A percentile compares a stretch with the other conserved stretches of the same genome.
Conservation (phyloP, 139 green algal species). For the Coccomyxa sp. region DNA sequence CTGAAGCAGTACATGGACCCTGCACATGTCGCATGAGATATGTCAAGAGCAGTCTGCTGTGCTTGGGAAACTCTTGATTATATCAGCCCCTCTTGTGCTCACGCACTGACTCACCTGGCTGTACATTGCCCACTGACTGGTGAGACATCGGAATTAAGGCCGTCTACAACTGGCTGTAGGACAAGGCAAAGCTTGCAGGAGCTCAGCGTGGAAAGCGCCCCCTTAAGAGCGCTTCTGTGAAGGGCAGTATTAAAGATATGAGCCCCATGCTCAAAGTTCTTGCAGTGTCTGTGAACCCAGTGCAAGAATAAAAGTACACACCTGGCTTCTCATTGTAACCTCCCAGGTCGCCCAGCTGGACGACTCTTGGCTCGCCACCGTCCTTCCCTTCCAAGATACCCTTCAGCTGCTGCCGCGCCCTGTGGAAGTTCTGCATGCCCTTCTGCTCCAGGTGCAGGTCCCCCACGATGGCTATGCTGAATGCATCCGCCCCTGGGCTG, state of each 20-base stretch:
- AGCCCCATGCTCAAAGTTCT: background rate
- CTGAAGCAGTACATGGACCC: constrained; percentile 61
- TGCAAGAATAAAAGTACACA: background rate
- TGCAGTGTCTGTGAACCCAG: background rate
- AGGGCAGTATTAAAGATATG: background rate
- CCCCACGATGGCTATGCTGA: constrained; percentile 58
- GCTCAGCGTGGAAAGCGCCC: background rate
- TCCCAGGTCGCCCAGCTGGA: constrained; percentile 77
- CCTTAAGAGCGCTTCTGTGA: background rate
- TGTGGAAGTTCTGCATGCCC: constrained; percentile 63
- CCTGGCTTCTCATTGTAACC: constrained; percentile 63
- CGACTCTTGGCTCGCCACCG: constrained; percentile 24
- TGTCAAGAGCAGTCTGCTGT: no score
- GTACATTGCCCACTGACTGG: background rate
- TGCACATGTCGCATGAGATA: background rate
- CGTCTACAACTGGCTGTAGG: background rate
- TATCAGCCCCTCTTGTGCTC: background rate
- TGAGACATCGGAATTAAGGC: background rate
- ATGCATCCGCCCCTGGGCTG: constrained; percentile 2
- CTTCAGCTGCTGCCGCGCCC: constrained; percentile 54
- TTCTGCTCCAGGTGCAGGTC: constrained; percentile 76
- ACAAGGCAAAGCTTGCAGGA: background rate
- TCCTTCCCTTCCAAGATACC: background rate
- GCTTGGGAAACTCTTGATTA: background rate
- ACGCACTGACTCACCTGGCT: background rate